Evolutionary conservation across 306 rosid genomes (phyloP).

Genomic region (Prunus fruticosa): DNA sequence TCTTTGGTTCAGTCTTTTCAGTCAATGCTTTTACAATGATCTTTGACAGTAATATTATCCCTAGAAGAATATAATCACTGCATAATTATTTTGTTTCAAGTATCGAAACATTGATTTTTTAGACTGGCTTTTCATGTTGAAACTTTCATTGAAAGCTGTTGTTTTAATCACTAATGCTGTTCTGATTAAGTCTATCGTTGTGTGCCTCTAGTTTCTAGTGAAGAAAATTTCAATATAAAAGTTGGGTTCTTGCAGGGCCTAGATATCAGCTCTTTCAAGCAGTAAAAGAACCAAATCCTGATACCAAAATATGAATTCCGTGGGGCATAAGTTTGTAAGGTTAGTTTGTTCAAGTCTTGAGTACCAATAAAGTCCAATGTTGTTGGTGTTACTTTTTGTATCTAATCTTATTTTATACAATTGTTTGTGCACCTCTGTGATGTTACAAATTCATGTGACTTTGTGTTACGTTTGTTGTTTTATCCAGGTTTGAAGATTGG

Average conservation of each 20-base stretch:
- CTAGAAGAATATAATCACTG: neutral
- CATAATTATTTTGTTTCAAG: neutral
- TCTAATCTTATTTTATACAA: neutral
- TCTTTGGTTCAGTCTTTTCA: neutral
- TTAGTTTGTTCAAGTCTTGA: slow-evolving; percentile 28
- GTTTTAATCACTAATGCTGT: neutral
- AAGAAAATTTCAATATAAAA: neutral
- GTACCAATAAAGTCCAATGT: neutral
- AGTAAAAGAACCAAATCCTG: no score
- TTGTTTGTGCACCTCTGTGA: neutral
- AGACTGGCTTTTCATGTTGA: slow-evolving; percentile 1
- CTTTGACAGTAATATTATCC: neutral
- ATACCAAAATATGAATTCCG: slow-evolving; percentile 30
- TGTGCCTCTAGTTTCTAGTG: neutral
- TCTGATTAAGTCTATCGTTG: neutral
- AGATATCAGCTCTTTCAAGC: neutral
- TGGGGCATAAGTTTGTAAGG: slow-evolving; percentile 57
- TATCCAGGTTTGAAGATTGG: slow-evolving; percentile 59
- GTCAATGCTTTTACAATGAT: neutral
- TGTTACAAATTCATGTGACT: neutral
- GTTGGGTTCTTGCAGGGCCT: slow-evolving; percentile 21
- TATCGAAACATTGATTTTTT: neutral
- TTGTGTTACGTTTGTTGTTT: slow-evolving; percentile 1
- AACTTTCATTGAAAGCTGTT: neutral
- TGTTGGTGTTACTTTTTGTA: neutral